Conservation (phyloP, 495 filamentous ascomycete species). For the Sporormia fimetaria region DNA sequence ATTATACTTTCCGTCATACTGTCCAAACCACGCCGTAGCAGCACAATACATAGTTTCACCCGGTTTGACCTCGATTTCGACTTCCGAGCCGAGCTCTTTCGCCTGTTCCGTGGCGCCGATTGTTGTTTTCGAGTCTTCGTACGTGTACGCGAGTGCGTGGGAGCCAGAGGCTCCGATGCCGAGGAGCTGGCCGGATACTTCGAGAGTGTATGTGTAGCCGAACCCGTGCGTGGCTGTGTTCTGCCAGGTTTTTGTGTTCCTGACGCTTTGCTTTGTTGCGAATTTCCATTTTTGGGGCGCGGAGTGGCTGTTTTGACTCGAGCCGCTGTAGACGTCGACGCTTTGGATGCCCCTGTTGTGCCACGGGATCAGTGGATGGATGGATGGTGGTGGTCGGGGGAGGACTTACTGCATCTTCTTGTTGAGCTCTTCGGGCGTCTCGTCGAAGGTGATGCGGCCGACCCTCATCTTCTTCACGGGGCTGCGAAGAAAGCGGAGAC, state of each 20-base stretch:
- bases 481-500: conserved; percentile 10
- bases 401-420: conserved; percentile 4
- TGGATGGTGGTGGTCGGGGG: not conserved
- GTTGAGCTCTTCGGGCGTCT: conserved; percentile 11
- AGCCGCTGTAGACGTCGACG: conserved; percentile 10
- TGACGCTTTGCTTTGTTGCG: conserved; percentile 1
- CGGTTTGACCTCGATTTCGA: no score
- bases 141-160: conserved; percentile 6
- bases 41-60: no score
- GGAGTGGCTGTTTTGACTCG: conserved; percentile 8
- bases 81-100: no score
- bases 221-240: conserved; percentile 8
- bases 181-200: conserved; percentile 11
- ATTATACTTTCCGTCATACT: no score
- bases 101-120: no score
- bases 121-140: conserved; percentile 6
- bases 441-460: conserved; percentile 10
- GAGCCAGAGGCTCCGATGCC: conserved; percentile 6
- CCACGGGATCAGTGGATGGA: not conserved
- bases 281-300: conserved; percentile 17
- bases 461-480: conserved; percentile 12
- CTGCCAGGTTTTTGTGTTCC: conserved; percentile 6
- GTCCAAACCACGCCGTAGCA: no score
- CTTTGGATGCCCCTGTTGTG: conserved; percentile 4
- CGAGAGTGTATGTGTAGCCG: conserved; percentile 1